Base-by-base conservation (phyloP, 257 asterid genomes). In the Striga asiatica region DNA sequence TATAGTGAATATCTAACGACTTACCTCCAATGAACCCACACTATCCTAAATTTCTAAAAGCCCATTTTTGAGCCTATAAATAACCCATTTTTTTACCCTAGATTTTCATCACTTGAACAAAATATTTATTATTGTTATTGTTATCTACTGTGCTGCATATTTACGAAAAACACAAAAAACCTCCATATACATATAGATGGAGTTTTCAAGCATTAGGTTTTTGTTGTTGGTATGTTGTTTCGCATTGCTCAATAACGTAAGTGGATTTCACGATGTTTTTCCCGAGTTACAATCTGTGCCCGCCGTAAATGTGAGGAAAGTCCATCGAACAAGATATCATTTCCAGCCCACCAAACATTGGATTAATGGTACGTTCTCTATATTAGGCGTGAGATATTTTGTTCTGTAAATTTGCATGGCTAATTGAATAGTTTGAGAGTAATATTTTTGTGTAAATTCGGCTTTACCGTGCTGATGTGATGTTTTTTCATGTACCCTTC, bases 281-380 rank as follows among this genome's bases (percentile, higher is more conserved):
- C 17, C 13, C 14, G 43, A 52, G 1, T 61, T 66, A 5, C 76
- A 74, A 20, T 54, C 74, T 1, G n/a, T 52, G 2, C 5, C 69
- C 0, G 47, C 56, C 22, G 17, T 47, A 1, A 18, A 58, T 29
- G 70, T 77, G 13, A 52, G 7, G 13, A 12, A 16, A 20, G 52
- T 45, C 0, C 84, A 76, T 71, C 64, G 89, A 62, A 71, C 91
- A 18, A 82, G 69, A 5, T 84, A 65, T 41, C 94, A 84, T 51
- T 84, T 81, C 35, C 94, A 84, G 14, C 94, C 94, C 29, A 56
- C 46, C 19, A 68, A 20, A 50, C 51, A 78, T 52, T 84, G 94
- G 94, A 74, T 84, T 14, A 84, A 84, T 29, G 89, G 89, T 83
- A 54, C 11, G 43, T 20, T 9, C 22, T 13, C 7, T 19, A 27